Base-by-base conservation (phyloP, 306 rosid species). In the Pterocarpus santalinus region DNA sequence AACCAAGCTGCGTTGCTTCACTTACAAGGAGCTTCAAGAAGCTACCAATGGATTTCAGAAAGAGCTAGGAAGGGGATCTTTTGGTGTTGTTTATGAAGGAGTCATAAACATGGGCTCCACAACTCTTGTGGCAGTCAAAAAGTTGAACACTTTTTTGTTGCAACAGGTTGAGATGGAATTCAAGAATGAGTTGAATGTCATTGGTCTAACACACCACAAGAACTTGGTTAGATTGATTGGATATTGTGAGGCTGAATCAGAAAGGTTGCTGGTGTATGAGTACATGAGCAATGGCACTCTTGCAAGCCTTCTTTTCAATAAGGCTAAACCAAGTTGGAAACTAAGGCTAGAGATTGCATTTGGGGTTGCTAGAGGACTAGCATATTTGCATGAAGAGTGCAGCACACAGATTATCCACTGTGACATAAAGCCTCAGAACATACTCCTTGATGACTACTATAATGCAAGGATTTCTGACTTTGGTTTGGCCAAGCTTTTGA, bases 371-470 rank as follows among this genome's bases (percentile, higher is more conserved):
- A 69, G 41, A 69, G 58, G 74, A 69, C 58, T 69, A 46, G 39
- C 41, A 47, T 69, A 69, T 46, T 12, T 69, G 41, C 82, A 69
- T 58, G 76, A 69, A 69, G 76, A 69, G 65, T 79, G 82, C 49
- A 35, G n/a, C 52, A 69, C 69, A 6, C 76, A 69, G n/a, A 79
- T 69, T 13, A 79, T 79, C 63, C 82, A 79, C 5, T 69, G 76
- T 33, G 82, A 79, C 77, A 79, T 79, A 43, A 79, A 79, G 70
- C 82, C 69, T 33, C 76, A 69, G 33, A 69, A 79, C 76, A 69
- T 79, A 30, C 82, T 79, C 38, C 49, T 79, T 16, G 82, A 79
- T 33, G 75, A 79, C 22, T 57, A 46, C 70, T 4, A 32, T 1
- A 58, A 69, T 58, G 70, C 82, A 9, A 64, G 62, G 7, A 69